Evolutionary conservation across 345 rosid species (phyloP).

Genomic region (Geranium brycei): DNA sequence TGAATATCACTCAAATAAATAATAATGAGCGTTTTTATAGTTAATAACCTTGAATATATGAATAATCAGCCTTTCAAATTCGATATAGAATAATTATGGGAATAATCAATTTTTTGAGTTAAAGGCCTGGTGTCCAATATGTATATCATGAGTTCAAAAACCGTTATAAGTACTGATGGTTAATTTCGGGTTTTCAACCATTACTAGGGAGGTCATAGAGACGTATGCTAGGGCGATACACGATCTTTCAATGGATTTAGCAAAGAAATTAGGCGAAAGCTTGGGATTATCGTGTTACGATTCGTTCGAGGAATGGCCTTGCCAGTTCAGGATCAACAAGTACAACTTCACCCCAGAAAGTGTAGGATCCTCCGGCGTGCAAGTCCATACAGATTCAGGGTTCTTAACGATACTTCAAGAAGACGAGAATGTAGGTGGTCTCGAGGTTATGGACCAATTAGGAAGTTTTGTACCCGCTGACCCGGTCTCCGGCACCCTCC

Average conservation of each 20-base stretch:
- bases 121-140: no score
- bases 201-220: constrained; percentile 49
- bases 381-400: constrained; percentile 63
- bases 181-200: no score
- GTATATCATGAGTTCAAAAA: no score
- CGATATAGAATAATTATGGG: no score
- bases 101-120: no score
- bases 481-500: no score
- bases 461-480: no score
- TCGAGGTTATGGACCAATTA: constrained; percentile 53
- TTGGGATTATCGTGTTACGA: constrained; percentile 26
- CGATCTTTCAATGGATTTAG: constrained; percentile 40
- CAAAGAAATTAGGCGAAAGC: constrained; percentile 39
- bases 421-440: constrained; percentile 60
- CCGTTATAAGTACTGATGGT: no score
- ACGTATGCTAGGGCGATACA: constrained; percentile 50
- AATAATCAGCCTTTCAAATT: no score
- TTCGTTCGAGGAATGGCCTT: constrained; percentile 50
- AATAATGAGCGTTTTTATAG: no score
- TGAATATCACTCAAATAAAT: no score
- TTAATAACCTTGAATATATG: no score
- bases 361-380: constrained; percentile 60
- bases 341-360: constrained; percentile 55
- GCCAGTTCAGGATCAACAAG: constrained; percentile 77
- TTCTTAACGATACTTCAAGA: constrained; percentile 73